Percentiles rank a stretch among this genome's conserved stretches.
Evolutionary conservation across 1,284 basidiomycete species (phyloP).

Genomic region (Ganoderma meredithae): DNA sequence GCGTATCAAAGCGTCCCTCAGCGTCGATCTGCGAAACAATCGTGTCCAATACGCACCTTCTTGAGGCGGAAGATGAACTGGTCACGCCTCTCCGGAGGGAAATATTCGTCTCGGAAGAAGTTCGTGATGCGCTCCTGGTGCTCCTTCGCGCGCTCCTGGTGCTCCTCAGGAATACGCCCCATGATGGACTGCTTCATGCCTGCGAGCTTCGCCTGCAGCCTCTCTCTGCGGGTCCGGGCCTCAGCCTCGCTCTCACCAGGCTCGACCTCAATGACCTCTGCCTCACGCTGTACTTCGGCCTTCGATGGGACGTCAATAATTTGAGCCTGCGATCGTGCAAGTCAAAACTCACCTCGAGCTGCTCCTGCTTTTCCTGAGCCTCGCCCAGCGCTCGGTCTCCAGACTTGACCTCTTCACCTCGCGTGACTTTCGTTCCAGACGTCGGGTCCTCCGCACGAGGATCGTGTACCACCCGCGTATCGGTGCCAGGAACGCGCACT

Average conservation of each 20-base stretch:
- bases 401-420: constrained; percentile 46
- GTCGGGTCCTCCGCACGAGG: constrained; percentile 44
- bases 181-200: constrained; percentile 52
- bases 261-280: constrained; percentile 22
- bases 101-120: constrained; percentile 82
- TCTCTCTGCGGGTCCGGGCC: constrained; percentile 55
- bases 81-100: constrained; percentile 87
- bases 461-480: constrained; percentile 53
- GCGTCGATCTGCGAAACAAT: background rate
- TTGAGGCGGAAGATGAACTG: constrained; percentile 85
- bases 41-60: constrained; percentile 49
- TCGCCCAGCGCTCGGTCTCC: constrained; percentile 40
- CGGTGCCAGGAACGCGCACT: constrained; percentile 52
- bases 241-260: constrained; percentile 46
- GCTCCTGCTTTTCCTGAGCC: constrained; percentile 32
- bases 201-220: constrained; percentile 55
- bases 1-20: background rate
- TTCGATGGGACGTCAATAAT: constrained; percentile 11
- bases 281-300: constrained; percentile 40
- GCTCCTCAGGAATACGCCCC: constrained; percentile 65
- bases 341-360: constrained; percentile 32
- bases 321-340: too few relatives aligned
- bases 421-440: constrained; percentile 35
- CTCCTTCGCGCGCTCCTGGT: constrained; percentile 62
- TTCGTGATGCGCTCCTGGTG: constrained; percentile 63